Evolutionary conservation across 441 rosid species (phyloP).

Genomic region (Rhodomyrtus psidioides): DNA sequence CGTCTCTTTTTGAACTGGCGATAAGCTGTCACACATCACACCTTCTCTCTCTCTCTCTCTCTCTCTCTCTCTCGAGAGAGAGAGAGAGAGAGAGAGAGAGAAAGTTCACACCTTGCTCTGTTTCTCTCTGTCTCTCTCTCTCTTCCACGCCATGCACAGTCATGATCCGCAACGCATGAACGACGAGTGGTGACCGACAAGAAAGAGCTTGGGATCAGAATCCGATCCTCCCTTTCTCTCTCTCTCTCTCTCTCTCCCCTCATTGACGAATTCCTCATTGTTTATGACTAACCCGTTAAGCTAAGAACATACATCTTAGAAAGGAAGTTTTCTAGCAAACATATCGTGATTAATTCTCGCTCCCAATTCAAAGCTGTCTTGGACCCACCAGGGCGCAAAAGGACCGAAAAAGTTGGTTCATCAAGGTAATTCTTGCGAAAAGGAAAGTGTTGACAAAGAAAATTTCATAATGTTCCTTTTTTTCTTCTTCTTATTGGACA

Average conservation of each 20-base stretch:
- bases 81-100: too few species aligned
- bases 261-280: not conserved
- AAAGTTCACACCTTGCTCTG: too few species aligned
- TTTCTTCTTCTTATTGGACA: not conserved
- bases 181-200: constrained; percentile 29
- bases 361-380: not conserved
- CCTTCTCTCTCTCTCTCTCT: not conserved
- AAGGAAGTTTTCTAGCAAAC: not conserved
- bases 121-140: constrained; percentile 10
- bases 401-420: not conserved
- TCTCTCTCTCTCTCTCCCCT: not conserved
- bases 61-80: too few species aligned
- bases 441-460: not conserved
- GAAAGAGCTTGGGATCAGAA: not conserved
- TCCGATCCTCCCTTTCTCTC: not conserved
- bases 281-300: not conserved
- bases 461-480: not conserved
- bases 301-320: not conserved
- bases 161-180: not conserved
- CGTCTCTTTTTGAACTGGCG: not conserved
- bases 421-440: not conserved
- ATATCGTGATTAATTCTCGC: not conserved
- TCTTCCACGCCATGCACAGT: not conserved
- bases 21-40: not conserved
- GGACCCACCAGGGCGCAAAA: not conserved